Evolutionary conservation across 108 stramenopile species (phyloP), one percentile per base, ranked within the genome.

Genomic region (Skeletonema tropicum): DNA sequence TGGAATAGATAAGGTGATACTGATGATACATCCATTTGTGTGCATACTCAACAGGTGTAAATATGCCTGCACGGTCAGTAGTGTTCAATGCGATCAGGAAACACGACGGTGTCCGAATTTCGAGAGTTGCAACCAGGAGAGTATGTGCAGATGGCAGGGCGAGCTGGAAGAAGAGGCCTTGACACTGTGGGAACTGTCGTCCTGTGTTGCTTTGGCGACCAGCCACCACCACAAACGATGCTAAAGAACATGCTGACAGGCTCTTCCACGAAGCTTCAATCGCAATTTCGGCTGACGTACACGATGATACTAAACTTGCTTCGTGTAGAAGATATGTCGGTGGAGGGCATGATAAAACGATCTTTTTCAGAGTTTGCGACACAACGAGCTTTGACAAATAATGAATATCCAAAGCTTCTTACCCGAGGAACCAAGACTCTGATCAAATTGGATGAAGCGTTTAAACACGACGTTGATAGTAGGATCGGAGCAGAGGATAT

Each of bases 61-160:
- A 99, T 86, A 98, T 99, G 97, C 99, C 99, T n/a, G 98, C 98
- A 2, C 74, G 96, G 26, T 71, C 85, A 5, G 99, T 99, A 1
- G 95, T 98, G 0, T 99, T 98, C 89, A 95, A 96, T 70, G 86
- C 87, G 12, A 87, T 95, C 19, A 89, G 97, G 8, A 99, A 99
- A 77, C 97, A 97, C 75, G 98, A 98, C 80, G 98, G 97, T n/a
- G 83, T 73, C 29, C 88, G n/a, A 91, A 64, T 96, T 97, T 66
- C 80, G 97, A 26, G 80, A 80, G 35, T 70, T 97, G 5, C 87
- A 91, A 60, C 91, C 91, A 66, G 87, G 91, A 45, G 99, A 99
- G 77, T 98, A 98, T 77, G 98, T 96, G 15, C 98, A 99, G 81
- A 99, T 99, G 99, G 95, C 97, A 11, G 99, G 99, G 5, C 75